These are phyloP conservation scores for Colletotrichum sp. DNA, from an alignment of 2,329 filamentous ascomycete genomes.

Conservation along the genomic window DNA sequence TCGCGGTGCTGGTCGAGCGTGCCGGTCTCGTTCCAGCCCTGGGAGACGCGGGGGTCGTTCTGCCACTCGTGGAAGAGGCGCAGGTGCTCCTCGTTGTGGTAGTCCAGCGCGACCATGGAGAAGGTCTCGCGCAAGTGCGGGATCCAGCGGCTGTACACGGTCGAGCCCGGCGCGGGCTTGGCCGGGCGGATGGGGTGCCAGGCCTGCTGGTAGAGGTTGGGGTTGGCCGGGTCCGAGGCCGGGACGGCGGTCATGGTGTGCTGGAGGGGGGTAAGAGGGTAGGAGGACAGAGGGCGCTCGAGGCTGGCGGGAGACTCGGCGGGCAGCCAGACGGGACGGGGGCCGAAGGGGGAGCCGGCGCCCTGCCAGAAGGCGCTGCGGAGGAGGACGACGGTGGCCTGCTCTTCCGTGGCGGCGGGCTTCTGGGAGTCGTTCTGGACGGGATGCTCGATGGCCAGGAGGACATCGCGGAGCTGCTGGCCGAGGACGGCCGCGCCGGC, in stretches of 20 bases:
- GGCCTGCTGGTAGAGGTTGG: constrained; percentile 52
- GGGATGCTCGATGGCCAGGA: constrained; percentile 56
- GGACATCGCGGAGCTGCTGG: constrained; percentile 49
- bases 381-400: constrained; percentile 46
- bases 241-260: constrained; percentile 46
- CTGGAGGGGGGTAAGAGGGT: constrained; percentile 54
- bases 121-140: constrained; percentile 79
- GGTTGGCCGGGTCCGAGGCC: constrained; percentile 45
- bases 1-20: constrained; percentile 75
- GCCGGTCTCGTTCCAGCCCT: constrained; percentile 82
- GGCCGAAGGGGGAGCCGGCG: constrained; percentile 69
- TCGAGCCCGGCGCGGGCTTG: constrained; percentile 73
- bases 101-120: constrained; percentile 78
- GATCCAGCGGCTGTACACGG: constrained; percentile 80
- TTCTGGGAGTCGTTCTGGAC: constrained; percentile 34
- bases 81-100: constrained; percentile 66
- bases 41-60: constrained; percentile 81
- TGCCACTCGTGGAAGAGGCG: constrained; percentile 80
- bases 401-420: constrained; percentile 28
- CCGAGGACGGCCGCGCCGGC: constrained; percentile 35
- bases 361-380: constrained; percentile 73
- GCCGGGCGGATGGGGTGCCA: constrained; percentile 74
- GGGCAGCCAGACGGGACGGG: constrained; percentile 66
- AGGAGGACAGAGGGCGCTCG: constrained; percentile 44
- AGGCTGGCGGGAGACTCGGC: constrained; percentile 43